Conservation (phyloP, 495 filamentous ascomycete genomes). For the Tuber magnatum region DNA sequence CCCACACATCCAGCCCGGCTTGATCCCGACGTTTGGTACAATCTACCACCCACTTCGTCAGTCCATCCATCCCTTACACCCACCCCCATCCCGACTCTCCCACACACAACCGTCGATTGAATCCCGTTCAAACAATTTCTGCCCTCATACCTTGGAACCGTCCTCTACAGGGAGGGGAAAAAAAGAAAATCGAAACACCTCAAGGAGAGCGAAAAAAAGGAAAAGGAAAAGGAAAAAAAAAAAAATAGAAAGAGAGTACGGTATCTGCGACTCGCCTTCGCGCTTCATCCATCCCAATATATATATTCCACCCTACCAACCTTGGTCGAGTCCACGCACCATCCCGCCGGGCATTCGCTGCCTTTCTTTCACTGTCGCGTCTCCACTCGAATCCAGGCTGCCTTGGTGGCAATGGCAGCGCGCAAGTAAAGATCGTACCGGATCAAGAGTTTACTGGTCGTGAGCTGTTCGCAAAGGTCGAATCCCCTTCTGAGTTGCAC, state of each 20-base stretch:
- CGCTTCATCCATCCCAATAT: slow-evolving; percentile 22
- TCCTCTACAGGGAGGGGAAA: neutral
- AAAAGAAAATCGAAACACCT: neutral
- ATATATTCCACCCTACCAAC: slow-evolving; percentile 1
- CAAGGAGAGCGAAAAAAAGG: neutral
- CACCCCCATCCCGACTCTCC: neutral
- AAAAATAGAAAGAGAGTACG: slow-evolving; percentile 7
- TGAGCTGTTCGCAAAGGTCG: neutral
- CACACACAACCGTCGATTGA: neutral
- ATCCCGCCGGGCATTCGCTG: slow-evolving; percentile 1
- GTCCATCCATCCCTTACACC: neutral
- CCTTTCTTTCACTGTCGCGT: neutral
- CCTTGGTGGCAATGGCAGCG: neutral
- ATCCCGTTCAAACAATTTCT: neutral
- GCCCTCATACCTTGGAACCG: neutral
- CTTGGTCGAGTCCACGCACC: neutral
- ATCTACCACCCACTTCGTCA: neutral
- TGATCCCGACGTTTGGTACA: neutral
- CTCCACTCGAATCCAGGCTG: neutral
- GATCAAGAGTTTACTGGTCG: neutral
- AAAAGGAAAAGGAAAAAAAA: slow-evolving; percentile 5
- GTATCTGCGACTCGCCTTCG: slow-evolving; percentile 17
- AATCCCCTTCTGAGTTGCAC: neutral
- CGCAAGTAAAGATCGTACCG: neutral
- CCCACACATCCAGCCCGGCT: neutral